A percentile compares a stretch with the other conserved stretches of the same genome.
phyloP scores from a whole-genome alignment of 768 basidiomycete genomes.

The Tricholoma sp. region DNA sequence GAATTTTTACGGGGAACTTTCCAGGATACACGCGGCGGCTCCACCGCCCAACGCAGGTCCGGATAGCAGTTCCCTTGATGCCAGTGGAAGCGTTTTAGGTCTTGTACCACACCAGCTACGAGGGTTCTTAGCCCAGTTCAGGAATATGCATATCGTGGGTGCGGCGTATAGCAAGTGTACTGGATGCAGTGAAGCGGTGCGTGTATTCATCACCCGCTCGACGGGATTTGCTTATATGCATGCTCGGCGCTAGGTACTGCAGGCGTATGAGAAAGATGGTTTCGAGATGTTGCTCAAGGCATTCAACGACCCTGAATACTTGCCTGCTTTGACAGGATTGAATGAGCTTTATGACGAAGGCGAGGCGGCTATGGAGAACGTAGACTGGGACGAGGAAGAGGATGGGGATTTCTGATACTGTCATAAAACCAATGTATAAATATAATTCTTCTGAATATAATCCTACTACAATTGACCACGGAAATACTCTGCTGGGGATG shows the following conservation, averaged over 20 bases:
- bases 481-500: no score
- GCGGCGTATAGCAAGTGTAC: slow-evolving; percentile 86
- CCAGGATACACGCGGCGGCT: slow-evolving; percentile 55
- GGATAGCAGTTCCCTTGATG: slow-evolving; percentile 15
- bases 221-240: not conserved
- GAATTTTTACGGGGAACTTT: not conserved
- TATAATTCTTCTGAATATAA: not conserved
- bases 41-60: slow-evolving; percentile 45
- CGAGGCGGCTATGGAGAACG: slow-evolving; percentile 60
- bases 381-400: slow-evolving; percentile 75
- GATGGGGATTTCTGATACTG: slow-evolving; percentile 31
- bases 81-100: slow-evolving; percentile 62
- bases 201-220: slow-evolving; percentile 13
- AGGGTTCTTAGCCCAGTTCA: slow-evolving; percentile 85
- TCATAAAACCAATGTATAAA: not conserved
- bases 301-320: slow-evolving; percentile 75
- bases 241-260: slow-evolving; percentile 53
- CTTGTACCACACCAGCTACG: slow-evolving; percentile 92
- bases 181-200: slow-evolving; percentile 79
- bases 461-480: no score
- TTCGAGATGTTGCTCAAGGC: slow-evolving; percentile 76
- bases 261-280: slow-evolving; percentile 78
- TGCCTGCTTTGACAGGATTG: slow-evolving; percentile 74
- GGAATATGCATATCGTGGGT: slow-evolving; percentile 78
- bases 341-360: slow-evolving; percentile 74